These are phyloP conservation scores for Ophiostoma montium DNA, from an alignment of 2,329 filamentous ascomycete species.

Conservation along the genomic window DNA sequence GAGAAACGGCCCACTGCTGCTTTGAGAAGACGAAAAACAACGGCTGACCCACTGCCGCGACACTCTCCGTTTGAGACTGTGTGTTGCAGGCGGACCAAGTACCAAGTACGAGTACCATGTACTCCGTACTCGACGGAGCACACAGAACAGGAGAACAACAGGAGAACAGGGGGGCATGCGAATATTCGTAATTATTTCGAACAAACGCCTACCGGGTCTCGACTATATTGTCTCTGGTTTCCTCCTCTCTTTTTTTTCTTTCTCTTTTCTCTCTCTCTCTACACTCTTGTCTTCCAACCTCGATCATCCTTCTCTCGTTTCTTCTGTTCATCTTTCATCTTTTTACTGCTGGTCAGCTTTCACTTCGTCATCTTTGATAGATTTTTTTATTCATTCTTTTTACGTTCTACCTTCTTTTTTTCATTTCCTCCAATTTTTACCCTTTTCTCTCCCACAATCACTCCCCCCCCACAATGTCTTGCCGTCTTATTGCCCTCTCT, in stretches of 20 bases:
- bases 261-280: background rate
- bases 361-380: constrained; percentile 2
- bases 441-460: background rate
- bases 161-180: no score
- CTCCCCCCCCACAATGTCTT: constrained; percentile 1
- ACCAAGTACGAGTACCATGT: no score
- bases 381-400: background rate
- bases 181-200: no score
- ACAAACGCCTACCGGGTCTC: no score
- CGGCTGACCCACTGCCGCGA: no score
- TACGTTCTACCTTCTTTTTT: background rate
- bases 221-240: background rate
- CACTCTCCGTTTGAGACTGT: no score
- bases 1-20: no score
- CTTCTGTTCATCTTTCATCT: background rate
- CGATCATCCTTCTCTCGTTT: background rate
- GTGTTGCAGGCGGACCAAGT: no score
- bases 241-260: background rate
- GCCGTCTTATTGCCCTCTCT: constrained; percentile 2
- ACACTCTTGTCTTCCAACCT: background rate
- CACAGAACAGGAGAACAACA: no score
- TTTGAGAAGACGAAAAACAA: no score
- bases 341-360: background rate
- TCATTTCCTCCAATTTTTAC: background rate
- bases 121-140: no score